These are phyloP conservation scores for Candida hispaniensis DNA, from an alignment of 805 yeast species.

Conservation along the genomic window DNA sequence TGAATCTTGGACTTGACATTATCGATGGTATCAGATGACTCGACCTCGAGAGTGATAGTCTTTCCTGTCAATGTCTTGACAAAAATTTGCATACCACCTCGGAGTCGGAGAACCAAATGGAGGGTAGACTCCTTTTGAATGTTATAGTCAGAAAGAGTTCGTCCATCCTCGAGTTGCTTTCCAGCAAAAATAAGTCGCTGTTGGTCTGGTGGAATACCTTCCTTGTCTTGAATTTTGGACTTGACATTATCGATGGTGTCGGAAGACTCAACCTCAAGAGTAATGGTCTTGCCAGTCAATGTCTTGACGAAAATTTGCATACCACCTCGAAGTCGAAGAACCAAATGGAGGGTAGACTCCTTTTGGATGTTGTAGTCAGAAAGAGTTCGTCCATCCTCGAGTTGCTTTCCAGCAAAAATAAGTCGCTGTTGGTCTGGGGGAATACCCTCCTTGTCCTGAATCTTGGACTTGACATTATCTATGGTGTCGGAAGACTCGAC, in stretches of 20 bases:
- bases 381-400: slow-evolving; percentile 89
- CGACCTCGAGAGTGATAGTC: slow-evolving; percentile 82
- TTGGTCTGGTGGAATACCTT: slow-evolving; percentile 94
- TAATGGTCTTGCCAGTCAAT: slow-evolving; percentile 80
- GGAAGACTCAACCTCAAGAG: slow-evolving; percentile 81
- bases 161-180: slow-evolving; percentile 90
- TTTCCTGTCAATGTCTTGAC: slow-evolving; percentile 86
- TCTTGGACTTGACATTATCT: slow-evolving; percentile 87
- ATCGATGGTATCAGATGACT: slow-evolving; percentile 91
- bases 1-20: slow-evolving; percentile 91
- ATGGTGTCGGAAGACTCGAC: slow-evolving; percentile 92
- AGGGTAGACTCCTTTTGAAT: slow-evolving; percentile 87
- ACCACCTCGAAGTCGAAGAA: slow-evolving; percentile 81
- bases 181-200: slow-evolving; percentile 93
- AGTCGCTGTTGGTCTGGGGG: slow-evolving; percentile 95
- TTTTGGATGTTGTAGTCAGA: slow-evolving; percentile 93
- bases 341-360: slow-evolving; percentile 80
- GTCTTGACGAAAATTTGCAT: slow-evolving; percentile 77
- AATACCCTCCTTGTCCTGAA: slow-evolving; percentile 92
- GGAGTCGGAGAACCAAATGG: slow-evolving; percentile 73
- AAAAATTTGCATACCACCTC: slow-evolving; percentile 91
- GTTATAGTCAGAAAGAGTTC: slow-evolving; percentile 89
- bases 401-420: slow-evolving; percentile 91
- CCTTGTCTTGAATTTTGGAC: slow-evolving; percentile 91
- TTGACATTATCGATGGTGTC: slow-evolving; percentile 93